Evolutionary conservation across 768 basidiomycete species (phyloP).

Genomic region (Lentinula boryana): DNA sequence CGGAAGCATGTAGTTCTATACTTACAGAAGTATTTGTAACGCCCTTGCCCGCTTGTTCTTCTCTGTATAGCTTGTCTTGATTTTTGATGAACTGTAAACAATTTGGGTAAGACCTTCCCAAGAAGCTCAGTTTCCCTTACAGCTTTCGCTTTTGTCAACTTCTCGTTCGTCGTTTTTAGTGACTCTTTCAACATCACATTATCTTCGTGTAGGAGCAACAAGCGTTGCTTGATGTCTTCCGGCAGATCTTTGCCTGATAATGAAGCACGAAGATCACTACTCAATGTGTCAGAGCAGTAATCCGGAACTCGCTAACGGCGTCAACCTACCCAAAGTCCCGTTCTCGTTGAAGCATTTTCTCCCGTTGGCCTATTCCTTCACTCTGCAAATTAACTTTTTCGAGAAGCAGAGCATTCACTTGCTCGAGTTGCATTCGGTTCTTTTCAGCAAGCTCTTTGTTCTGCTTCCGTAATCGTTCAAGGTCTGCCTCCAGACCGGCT

Average conservation of each 20-base stretch:
- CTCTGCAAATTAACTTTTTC: conserved; percentile 91
- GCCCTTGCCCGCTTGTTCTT: conserved; percentile 60
- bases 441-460: conserved; percentile 74
- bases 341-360: conserved; percentile 81
- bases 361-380: conserved; percentile 86
- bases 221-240: conserved; percentile 71
- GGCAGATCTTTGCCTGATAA: conserved; percentile 76
- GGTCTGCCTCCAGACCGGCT: conserved; percentile 61
- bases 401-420: conserved; percentile 75
- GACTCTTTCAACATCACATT: conserved; percentile 67
- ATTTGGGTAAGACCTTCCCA: neutral
- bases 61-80: conserved; percentile 86
- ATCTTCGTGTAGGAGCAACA: conserved; percentile 75
- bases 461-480: conserved; percentile 56
- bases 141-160: conserved; percentile 72
- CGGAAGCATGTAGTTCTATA: neutral
- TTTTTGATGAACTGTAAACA: conserved; percentile 79
- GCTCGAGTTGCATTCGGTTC: conserved; percentile 87
- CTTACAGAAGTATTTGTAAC: conserved; percentile 39
- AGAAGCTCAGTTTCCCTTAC: conserved; percentile 29
- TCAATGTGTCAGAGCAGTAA: neutral
- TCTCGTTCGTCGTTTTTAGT: conserved; percentile 64
- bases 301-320: neutral
- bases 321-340: conserved; percentile 67
- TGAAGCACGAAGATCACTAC: conserved; percentile 71